phyloP scores from a whole-genome alignment of 164 flowering plant species.

The Stephania yunnanensis region DNA sequence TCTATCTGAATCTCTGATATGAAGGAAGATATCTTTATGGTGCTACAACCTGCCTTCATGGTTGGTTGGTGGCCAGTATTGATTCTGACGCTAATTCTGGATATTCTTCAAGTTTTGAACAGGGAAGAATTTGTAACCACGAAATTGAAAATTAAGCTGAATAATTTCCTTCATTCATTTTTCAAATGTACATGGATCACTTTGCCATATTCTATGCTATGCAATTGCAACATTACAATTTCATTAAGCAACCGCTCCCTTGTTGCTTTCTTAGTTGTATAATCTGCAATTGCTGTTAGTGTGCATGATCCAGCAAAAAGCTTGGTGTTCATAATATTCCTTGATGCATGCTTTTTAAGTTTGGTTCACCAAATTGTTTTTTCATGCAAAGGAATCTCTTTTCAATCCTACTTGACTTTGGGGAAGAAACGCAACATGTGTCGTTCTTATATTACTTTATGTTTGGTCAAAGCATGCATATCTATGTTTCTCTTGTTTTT shows the following conservation, averaged over 20 bases:
- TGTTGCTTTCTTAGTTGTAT: not conserved
- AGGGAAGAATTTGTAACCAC: not conserved
- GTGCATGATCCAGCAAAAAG: not conserved
- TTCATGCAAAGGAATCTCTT: too few relatives aligned
- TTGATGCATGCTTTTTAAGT: too few relatives aligned
- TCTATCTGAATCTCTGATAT: not conserved
- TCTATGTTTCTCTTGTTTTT: too few relatives aligned
- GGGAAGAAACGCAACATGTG: too few relatives aligned
- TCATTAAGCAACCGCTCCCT: not conserved
- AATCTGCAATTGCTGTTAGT: not conserved
- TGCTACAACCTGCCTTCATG: not conserved
- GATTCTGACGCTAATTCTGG: not conserved
- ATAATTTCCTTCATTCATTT: not conserved
- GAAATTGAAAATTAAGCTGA: not conserved
- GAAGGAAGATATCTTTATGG: not conserved
- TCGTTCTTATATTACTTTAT: too few relatives aligned
- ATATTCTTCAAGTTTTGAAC: not conserved
- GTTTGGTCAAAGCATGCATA: too few relatives aligned
- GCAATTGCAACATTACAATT: not conserved
- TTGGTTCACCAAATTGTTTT: too few relatives aligned
- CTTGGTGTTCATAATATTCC: too few relatives aligned
- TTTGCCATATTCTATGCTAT: not conserved
- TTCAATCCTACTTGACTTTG: too few relatives aligned
- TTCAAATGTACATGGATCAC: not conserved
- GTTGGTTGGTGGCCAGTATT: not conserved